A percentile compares a stretch with the other conserved stretches of the same genome.
Conservation (phyloP, 257 asterid genomes). For the Solanum piurae region DNA sequence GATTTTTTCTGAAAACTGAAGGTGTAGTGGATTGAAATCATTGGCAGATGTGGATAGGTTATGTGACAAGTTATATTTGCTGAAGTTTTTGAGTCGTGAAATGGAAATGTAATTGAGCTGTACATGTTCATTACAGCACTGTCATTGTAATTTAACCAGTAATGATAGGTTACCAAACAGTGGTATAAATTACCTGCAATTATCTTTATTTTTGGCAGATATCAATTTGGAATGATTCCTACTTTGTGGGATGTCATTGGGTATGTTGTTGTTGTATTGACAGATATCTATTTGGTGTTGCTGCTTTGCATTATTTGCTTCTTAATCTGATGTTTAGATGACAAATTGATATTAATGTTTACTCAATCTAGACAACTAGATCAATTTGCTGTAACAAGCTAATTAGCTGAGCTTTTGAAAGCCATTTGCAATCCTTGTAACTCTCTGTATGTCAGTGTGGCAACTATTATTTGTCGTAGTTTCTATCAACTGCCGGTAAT, state of each 20-base stretch:
- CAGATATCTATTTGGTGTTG: not conserved
- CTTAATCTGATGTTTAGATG: not conserved
- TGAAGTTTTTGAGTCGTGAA: not conserved
- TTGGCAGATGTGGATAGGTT: not conserved
- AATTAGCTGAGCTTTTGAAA: not conserved
- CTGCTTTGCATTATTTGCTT: not conserved
- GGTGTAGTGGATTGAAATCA: not conserved
- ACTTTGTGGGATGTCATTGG: not conserved
- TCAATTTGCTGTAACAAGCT: not conserved
- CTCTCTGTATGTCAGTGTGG: not conserved
- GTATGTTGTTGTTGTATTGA: not conserved
- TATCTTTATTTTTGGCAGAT: not conserved
- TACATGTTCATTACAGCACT: not conserved
- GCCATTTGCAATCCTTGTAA: not conserved
- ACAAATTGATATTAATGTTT: not conserved
- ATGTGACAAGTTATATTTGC: not conserved
- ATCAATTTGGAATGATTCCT: not conserved
- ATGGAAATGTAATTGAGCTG: not conserved
- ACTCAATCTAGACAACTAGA: not conserved
- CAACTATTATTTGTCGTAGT: not conserved
- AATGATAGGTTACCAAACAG: not conserved
- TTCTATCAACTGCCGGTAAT: not conserved
- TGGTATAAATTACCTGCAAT: not conserved
- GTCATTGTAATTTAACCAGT: not conserved
- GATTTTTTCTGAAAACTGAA: not conserved